Evolutionary conservation across 208 protist species (phyloP), one percentile per base, ranked within the genome.

Genomic region (Trypanosoma cruzi): DNA sequence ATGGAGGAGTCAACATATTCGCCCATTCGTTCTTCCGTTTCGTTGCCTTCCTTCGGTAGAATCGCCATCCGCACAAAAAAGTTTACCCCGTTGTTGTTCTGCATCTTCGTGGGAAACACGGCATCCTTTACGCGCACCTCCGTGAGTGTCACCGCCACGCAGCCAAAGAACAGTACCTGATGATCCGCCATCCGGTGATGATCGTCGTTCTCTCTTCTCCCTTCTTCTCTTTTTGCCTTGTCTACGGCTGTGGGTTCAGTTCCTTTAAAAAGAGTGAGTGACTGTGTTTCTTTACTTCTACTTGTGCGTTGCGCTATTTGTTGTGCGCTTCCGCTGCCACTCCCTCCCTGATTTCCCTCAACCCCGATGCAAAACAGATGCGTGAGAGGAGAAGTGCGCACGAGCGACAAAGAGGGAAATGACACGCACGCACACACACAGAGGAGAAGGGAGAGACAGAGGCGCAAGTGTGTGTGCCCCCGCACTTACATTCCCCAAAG

Each of bases 161-260:
- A 86, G 50, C 86, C 89, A 67, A 90, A 85, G 58, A 90, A 92
- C 16, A 93, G 50, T 0, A 89, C 70, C 18, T 93, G 57, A 22
- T 75, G 68, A 16, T 48, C 59, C 0, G 50, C 36, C 68, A 66
- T 66, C 24, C 53, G 14, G 16, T 57, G 18, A 14, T 18, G 2
- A 37, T 53, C 26, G 13, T 28, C 24, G 22, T 5, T 10, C 28
- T 40, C 4, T 52, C 29, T 52, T 53, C 20, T 11, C 32, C 37
- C 6, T 44, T n/a, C 13, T 31, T 28, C 31, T 31, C 31, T 55
- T 28, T 44, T 44, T 7, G 40, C 40, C 40, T 14, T 20, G 40
- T 44, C 36, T 10, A 10, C 36, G 36, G 10, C 40, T 44, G 40
- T 16, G 40, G 13, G 40, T 44, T 7, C 18, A 16, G 10, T 4